phyloP scores from a whole-genome alignment of 1,139 yeast genomes.

The Yamadazyma songkhlaensis region DNA sequence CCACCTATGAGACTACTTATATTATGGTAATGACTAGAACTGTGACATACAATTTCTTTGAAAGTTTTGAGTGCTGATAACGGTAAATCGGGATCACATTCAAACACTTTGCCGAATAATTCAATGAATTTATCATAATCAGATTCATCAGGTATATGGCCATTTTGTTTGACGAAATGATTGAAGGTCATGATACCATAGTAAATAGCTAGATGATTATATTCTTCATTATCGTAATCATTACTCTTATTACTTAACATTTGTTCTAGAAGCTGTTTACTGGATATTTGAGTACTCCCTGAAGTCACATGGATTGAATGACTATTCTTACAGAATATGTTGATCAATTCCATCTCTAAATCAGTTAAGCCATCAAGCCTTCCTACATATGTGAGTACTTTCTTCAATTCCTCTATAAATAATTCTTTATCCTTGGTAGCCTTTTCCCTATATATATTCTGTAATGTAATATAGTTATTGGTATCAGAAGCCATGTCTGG shows the following conservation, averaged over 20 bases:
- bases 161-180: constrained; percentile 17
- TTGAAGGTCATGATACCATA: constrained; percentile 35
- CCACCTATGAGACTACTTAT: constrained; percentile 63
- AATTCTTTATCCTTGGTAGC: constrained; percentile 48
- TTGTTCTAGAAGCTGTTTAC: constrained; percentile 15
- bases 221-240: constrained; percentile 19
- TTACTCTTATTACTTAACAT: constrained; percentile 15
- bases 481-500: constrained; percentile 93
- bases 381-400: constrained; percentile 22
- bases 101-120: constrained; percentile 15
- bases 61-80: constrained; percentile 17
- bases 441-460: constrained; percentile 55
- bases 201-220: constrained; percentile 29
- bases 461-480: constrained; percentile 54
- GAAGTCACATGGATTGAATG: constrained; percentile 34
- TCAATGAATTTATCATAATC: constrained; percentile 21
- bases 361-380: constrained; percentile 17
- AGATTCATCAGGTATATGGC: constrained; percentile 17
- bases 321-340: constrained; percentile 60
- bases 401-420: constrained; percentile 34
- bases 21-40: constrained; percentile 32
- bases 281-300: constrained; percentile 28
- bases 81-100: constrained; percentile 11
- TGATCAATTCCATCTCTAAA: constrained; percentile 36
- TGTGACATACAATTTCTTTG: constrained; percentile 30